Evolutionary conservation across 768 basidiomycete species (phyloP).

Genomic region (Agaricus subrufescens): DNA sequence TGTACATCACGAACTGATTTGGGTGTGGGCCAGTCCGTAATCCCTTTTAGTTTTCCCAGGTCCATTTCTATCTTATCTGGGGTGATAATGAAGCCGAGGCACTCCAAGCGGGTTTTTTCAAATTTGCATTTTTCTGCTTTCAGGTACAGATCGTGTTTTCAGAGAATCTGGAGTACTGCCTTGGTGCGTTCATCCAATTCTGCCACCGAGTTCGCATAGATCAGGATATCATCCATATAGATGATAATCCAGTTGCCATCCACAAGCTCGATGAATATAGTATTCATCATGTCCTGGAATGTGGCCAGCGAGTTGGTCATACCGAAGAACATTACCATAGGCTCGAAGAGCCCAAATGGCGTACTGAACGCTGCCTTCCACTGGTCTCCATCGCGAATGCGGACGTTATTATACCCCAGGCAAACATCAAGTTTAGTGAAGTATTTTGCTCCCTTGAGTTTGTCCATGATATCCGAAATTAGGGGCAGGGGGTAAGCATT

Average conservation of each 20-base stretch:
- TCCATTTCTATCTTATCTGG: neutral
- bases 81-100: neutral
- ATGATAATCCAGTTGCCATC: conserved; percentile 23
- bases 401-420: conserved; percentile 28
- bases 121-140: conserved; percentile 10
- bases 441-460: conserved; percentile 17
- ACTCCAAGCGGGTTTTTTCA: neutral
- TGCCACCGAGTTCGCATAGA: conserved; percentile 13
- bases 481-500: conserved; percentile 31
- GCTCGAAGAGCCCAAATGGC: conserved; percentile 18
- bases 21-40: too few relatives aligned
- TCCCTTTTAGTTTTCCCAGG: too few relatives aligned
- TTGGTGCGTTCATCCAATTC: neutral
- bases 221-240: too few relatives aligned
- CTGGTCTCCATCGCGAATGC: conserved; percentile 32
- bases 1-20: too few relatives aligned
- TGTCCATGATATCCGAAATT: conserved; percentile 23
- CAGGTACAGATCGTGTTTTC: neutral
- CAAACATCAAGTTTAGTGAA: conserved; percentile 21
- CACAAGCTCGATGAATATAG: conserved; percentile 14
- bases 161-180: neutral
- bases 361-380: conserved; percentile 38
- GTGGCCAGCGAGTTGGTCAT: conserved; percentile 13
- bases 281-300: conserved; percentile 15
- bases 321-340: conserved; percentile 16